Percentiles rank a stretch among this genome's conserved stretches.
These are phyloP conservation scores for Calonectria pteridis DNA, from an alignment of 2,329 filamentous ascomycete species.

Conservation along the genomic window DNA sequence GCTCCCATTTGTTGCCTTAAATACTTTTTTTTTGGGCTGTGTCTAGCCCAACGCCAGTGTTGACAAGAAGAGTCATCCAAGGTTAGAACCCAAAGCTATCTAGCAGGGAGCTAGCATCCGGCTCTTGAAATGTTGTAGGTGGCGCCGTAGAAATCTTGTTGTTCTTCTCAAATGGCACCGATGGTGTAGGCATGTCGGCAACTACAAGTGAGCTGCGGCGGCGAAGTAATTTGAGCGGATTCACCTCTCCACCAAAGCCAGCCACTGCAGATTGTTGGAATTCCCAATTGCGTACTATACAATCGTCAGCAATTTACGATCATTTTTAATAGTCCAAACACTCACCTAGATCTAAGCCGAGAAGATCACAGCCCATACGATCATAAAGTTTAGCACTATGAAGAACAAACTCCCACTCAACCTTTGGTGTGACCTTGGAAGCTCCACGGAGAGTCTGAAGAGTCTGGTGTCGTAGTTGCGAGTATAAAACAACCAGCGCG, in stretches of 20 bases:
- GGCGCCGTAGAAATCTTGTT: conserved; percentile 65
- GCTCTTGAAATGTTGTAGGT: conserved; percentile 89
- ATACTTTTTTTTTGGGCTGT: not conserved
- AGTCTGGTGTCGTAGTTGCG: conserved; percentile 84
- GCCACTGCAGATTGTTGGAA: conserved; percentile 69
- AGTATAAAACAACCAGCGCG: conserved; percentile 87
- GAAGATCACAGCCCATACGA: conserved; percentile 92
- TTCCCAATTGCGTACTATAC: conserved; percentile 81
- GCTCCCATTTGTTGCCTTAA: not conserved
- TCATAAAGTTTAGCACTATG: conserved; percentile 88
- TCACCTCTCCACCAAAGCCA: conserved; percentile 62
- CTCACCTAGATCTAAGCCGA: conserved; percentile 86
- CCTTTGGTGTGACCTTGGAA: conserved; percentile 80
- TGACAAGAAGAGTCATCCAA: not conserved
- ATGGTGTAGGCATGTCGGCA: conserved; percentile 72
- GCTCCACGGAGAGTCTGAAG: conserved; percentile 88
- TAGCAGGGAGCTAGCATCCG: conserved; percentile 87
- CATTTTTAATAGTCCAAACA: conserved; percentile 26
- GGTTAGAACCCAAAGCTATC: conserved; percentile 91
- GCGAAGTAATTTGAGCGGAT: conserved; percentile 76
- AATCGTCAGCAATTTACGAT: conserved; percentile 28
- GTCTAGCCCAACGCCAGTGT: not conserved
- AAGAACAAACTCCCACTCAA: conserved; percentile 90
- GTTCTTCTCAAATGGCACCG: conserved; percentile 57
- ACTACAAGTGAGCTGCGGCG: conserved; percentile 84